Evolutionary conservation across 768 basidiomycete species (phyloP), one percentile per base, ranked within the genome.

Genomic region (Terana coerulea): DNA sequence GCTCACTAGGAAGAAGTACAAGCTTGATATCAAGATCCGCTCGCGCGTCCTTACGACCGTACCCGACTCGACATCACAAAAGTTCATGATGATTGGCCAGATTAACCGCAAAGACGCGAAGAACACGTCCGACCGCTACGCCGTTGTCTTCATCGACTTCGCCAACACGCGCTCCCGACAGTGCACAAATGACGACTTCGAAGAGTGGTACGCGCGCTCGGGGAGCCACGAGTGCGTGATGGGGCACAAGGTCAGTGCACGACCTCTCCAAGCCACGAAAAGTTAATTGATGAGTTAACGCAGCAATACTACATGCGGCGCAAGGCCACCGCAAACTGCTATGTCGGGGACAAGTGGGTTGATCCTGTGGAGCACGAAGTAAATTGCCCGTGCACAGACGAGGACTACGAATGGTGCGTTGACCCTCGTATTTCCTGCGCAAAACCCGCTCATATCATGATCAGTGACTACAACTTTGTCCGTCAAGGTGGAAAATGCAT

Each of bases 51-150:
- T 99, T n/a, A 84, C 88, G 35, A 97, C 93, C 3, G 79, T 98
- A 5, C 91, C 92, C 0, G 97, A 99, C 59, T 92, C 92, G 11
- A 98, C 97, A 0, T 95, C 92, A 0, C 95, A 97, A 64, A 98
- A 95, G 68, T 98, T 98, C 73, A 64, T 98, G 8, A 75, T 99
- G 7, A 76, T 97, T 22, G 97, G 88, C 4, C 84, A 87, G 53
- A 75, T 93, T 11, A 71, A 80, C 2, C 79, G 84, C 19, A 67
- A 75, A 11, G 83, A 90, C 47, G 73, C 80, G 59, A 72, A 66
- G 25, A 63, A 68, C n/a, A 70, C 69, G 0, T 64, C 75, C 1
- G 84, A 84, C 9, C 76, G 81, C 0, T 84, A 87, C 54, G 91
- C 82, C 1, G 69, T 86, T 11, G 77, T 97, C 28, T 82, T 79